These are phyloP conservation scores for Filobasidium uniguttulatum DNA, from an alignment of 1,284 basidiomycete species.

Conservation along the genomic window DNA sequence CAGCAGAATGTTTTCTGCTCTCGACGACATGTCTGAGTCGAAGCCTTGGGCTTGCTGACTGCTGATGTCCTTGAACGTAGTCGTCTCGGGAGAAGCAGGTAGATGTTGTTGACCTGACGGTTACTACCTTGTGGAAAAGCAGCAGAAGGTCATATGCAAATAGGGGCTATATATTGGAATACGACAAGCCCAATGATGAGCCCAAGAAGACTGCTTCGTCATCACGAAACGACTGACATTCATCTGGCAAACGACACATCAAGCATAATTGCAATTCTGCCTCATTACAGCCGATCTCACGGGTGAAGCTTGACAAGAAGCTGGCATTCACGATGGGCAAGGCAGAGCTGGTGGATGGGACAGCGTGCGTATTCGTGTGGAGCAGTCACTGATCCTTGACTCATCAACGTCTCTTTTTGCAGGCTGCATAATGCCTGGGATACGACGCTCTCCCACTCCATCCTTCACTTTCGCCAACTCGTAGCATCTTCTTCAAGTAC, in stretches of 20 bases:
- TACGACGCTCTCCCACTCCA: slow-evolving; percentile 28
- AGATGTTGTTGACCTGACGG: neutral
- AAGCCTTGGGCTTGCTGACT: too few relatives aligned
- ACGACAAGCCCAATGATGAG: too few relatives aligned
- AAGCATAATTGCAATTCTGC: too few relatives aligned
- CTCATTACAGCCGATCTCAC: too few relatives aligned
- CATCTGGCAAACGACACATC: too few relatives aligned
- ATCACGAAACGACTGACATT: too few relatives aligned
- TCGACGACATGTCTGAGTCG: too few relatives aligned
- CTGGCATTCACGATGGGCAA: neutral
- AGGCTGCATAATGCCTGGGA: slow-evolving; percentile 36
- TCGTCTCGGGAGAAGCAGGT: neutral
- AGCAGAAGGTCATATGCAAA: neutral
- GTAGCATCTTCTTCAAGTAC: slow-evolving; percentile 30
- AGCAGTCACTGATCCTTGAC: neutral
- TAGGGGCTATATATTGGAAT: neutral
- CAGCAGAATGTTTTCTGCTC: too few relatives aligned
- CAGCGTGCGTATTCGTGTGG: slow-evolving; percentile 3
- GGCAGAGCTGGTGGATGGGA: slow-evolving; percentile 10
- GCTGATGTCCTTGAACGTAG: too few relatives aligned
- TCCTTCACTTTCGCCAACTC: slow-evolving; percentile 33
- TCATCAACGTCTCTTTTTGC: neutral
- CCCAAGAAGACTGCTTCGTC: too few relatives aligned
- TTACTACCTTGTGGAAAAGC: neutral
- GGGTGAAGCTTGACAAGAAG: too few relatives aligned